Base-by-base conservation (phyloP, 78 protist genomes). In the Guillardia theta region DNA sequence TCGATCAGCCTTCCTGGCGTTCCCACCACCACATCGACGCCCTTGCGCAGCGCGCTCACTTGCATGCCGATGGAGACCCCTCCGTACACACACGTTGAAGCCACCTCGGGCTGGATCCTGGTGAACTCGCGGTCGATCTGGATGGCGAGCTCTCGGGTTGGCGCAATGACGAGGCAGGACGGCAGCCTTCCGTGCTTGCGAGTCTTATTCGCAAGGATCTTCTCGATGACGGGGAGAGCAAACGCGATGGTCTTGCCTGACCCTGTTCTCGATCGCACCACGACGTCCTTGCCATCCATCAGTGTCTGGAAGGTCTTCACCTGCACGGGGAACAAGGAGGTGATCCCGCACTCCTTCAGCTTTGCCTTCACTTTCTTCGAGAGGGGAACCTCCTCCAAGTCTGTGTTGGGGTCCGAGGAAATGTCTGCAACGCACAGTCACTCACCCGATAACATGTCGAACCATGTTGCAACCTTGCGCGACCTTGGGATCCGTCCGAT, bases 1-100 rank as follows among this genome's bases (percentile, higher is more conserved):
- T 95, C 97, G 92, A 94, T 88, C 39, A 94, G 19, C 36, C 97
- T 93, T 43, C 83, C 83, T 50, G 96, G 96, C 77, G 96, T 94
- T 2, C 94, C 96, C 24, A 94, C 58, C 12, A 95, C 36, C 44
- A 95, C 48, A 41, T 93, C 94, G 6, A 58, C 53, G 43, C 96
- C 96, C 1, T 33, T 6, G 0, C 9, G 50, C 46, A 50, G 45
- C 22, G 46, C 44, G 36, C 24, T 77, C 43, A 33, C 93, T 27
- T 45, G 93, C 44, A 37, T 54, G 4, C n/a, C 33, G 93, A 27
- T 44, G 5, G 90, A 18, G 1, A 30, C 47, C 15, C 90, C 90
- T 15, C 90, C 90, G 33, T 78, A 78, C 2, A 78, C 33, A 50
- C 90, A 78, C 1, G 44, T 36, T 8, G 90, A 19, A 6, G 10